phyloP scores from a whole-genome alignment of 495 filamentous ascomycete species.

The Penicillium nucicola region DNA sequence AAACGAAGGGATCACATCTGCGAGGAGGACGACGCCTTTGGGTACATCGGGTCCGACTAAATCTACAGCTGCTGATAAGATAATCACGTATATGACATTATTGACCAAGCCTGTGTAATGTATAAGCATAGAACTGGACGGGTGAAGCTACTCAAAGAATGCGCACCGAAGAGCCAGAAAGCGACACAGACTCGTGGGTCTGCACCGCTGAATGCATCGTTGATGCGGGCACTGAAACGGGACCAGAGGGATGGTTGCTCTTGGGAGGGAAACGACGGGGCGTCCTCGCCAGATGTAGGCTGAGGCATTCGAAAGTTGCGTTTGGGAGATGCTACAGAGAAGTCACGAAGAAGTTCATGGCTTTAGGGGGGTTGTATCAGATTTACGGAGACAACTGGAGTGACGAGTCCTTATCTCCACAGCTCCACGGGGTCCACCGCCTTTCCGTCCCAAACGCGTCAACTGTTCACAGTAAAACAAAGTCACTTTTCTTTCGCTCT shows the following conservation, averaged over 20 bases:
- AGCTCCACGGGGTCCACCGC: conserved; percentile 10
- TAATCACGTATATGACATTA: conserved; percentile 96
- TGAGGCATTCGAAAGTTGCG: conserved; percentile 12
- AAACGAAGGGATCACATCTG: conserved; percentile 88
- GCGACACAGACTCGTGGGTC: conserved; percentile 72
- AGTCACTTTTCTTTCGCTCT: conserved; percentile 1
- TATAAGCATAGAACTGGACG: not conserved
- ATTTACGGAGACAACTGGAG: not conserved
- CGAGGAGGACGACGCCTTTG: conserved; percentile 88
- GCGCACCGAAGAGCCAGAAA: conserved; percentile 89
- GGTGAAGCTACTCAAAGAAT: not conserved
- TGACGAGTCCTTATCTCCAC: conserved; percentile 13
- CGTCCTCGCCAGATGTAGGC: conserved; percentile 14
- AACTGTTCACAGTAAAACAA: not conserved
- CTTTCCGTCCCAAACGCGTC: conserved; percentile 1
- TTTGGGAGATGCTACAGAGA: conserved; percentile 13
- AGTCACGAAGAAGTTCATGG: not conserved
- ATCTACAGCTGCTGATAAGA: conserved; percentile 93
- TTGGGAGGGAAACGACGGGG: conserved; percentile 61
- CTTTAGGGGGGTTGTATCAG: not conserved
- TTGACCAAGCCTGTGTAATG: conserved; percentile 75
- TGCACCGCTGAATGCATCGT: conserved; percentile 58
- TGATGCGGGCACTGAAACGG: conserved; percentile 62
- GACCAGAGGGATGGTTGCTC: conserved; percentile 74
- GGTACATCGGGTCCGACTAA: conserved; percentile 82